These are phyloP conservation scores for Leccinum brunneo-olivaceum DNA, from an alignment of 1,284 basidiomycete genomes.

Conservation along the genomic window DNA sequence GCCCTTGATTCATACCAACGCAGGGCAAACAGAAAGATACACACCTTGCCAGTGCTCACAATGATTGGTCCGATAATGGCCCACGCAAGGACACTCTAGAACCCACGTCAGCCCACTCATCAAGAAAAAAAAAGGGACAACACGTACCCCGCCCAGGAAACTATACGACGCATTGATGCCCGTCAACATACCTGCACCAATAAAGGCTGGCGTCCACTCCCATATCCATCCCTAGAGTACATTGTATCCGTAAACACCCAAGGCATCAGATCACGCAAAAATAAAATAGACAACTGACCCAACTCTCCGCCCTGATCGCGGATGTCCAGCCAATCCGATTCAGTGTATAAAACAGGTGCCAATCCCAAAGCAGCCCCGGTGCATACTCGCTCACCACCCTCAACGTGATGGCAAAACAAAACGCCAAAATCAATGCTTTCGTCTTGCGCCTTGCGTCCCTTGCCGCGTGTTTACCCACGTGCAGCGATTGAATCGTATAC, in stretches of 20 bases:
- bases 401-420: conserved; percentile 44
- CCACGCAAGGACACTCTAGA: conserved; percentile 59
- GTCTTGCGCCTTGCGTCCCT: conserved; percentile 53
- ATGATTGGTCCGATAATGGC: conserved; percentile 57
- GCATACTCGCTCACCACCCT: conserved; percentile 57
- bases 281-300: conserved; percentile 3
- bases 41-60: conserved; percentile 40
- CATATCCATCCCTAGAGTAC: conserved; percentile 35
- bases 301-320: conserved; percentile 51
- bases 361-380: conserved; percentile 34
- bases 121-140: conserved; percentile 16
- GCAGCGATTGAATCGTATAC: conserved; percentile 59
- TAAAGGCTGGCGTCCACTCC: conserved; percentile 51
- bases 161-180: conserved; percentile 63
- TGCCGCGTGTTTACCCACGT: conserved; percentile 46
- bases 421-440: conserved; percentile 27
- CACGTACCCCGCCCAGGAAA: conserved; percentile 41
- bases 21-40: background rate
- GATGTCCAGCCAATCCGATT: conserved; percentile 49
- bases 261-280: conserved; percentile 5
- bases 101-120: conserved; percentile 3
- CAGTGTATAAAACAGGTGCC: conserved; percentile 5
- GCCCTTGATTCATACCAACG: background rate
- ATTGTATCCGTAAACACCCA: background rate
- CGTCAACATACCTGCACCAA: conserved; percentile 61